Evolutionary conservation across 495 filamentous ascomycete species (phyloP), one percentile per base, ranked within the genome.

Genomic region (Aspergillus indologenus): DNA sequence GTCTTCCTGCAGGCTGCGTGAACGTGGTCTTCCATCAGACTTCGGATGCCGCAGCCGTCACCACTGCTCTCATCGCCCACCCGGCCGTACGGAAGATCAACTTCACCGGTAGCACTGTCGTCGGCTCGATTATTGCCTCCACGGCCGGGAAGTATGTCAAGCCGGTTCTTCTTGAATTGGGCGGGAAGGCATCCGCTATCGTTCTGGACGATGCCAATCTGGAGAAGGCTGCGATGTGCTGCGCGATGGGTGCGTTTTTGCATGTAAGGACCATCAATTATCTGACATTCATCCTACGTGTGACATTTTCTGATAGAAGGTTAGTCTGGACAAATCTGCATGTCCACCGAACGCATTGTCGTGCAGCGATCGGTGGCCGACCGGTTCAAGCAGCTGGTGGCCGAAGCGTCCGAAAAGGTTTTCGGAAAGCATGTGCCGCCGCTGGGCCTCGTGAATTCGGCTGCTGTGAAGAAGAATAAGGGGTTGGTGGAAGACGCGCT

Each of bases 281-380:
- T 47, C 42, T 29, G 29, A 5, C 18, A 1, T 14, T 40, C 21
- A 21, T 14, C 26, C 19, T 24, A 17, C 26, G 3, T 22, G 24
- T 34, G 22, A 11, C 3, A 12, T 8, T 51, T 29, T 31, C 57
- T 67, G 44, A 67, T 52, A 5, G 21, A 19, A 57, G 44, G 46
- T 24, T 61, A 84, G 74, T 75, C 83, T 21, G 92, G 92, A 1
- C 92, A 97, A 78, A 84, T 95, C 51, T 97, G 92, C 77, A 94
- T 97, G 92, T 83, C 85, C 2, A 96, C 91, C 0, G 92, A 96
- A 75, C 85, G 88, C 23, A 90, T 97, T 67, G 73, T 96, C 20
- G 89, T 96, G 21, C 89, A 95, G 67, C 82, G 83, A 42, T 77
- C 80, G 17, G 71, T 96, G 54, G 81, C 81, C 23, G 79, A 79